Conservation (phyloP, 441 rosid species). For the Macaranga tanarius region DNA sequence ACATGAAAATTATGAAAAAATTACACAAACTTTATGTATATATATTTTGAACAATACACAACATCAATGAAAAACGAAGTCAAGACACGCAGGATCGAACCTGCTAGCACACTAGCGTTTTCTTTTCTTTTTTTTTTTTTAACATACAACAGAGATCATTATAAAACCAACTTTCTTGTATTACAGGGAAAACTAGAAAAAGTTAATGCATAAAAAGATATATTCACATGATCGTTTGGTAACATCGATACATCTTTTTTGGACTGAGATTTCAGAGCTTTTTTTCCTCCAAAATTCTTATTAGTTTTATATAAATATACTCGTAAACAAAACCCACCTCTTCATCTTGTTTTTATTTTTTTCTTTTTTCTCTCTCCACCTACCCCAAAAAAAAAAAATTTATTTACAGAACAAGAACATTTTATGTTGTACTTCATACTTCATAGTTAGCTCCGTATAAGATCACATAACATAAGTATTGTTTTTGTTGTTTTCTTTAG, state of each 20-base stretch:
- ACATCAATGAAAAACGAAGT: too few relatives aligned
- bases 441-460: not conserved
- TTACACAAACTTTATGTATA: too few relatives aligned
- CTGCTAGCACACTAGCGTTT: too few relatives aligned
- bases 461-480: not conserved
- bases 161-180: not conserved
- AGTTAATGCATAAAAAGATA: not conserved
- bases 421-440: not conserved
- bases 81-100: too few relatives aligned
- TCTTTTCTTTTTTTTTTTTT: too few relatives aligned
- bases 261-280: slow-evolving; percentile 35
- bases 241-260: slow-evolving; percentile 16
- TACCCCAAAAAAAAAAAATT: not conserved
- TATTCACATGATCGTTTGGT: slow-evolving; percentile 7
- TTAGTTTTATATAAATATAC: too few relatives aligned
- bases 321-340: not conserved
- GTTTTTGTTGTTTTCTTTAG: not conserved
- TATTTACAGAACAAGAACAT: not conserved
- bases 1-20: too few relatives aligned
- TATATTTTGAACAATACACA: too few relatives aligned
- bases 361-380: not conserved
- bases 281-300: not conserved
- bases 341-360: not conserved
- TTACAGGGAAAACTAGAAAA: too few relatives aligned
- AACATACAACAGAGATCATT: not conserved